Evolutionary conservation across 345 rosid genomes (phyloP).

Genomic region (Viola odorata): DNA sequence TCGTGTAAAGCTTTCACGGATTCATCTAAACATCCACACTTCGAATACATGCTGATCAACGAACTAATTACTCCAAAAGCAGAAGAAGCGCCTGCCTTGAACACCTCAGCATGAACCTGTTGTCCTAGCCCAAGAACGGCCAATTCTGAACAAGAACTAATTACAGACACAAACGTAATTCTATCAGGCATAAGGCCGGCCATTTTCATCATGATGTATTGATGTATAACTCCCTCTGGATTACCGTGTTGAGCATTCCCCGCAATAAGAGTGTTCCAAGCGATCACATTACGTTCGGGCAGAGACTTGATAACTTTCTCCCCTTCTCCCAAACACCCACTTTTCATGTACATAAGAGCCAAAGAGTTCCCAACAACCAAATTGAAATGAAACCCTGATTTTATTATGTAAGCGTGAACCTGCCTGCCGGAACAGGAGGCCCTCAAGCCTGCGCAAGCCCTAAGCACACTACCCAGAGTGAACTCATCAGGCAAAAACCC

Average conservation of each 20-base stretch:
- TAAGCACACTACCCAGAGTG: conserved; percentile 57
- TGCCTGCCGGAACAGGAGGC: conserved; percentile 41
- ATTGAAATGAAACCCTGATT: conserved; percentile 46
- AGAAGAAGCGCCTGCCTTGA: conserved; percentile 48
- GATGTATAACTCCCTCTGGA: conserved; percentile 44
- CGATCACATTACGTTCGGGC: conserved; percentile 44
- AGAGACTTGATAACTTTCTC: conserved; percentile 46
- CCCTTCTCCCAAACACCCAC: conserved; percentile 53
- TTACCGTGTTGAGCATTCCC: conserved; percentile 63
- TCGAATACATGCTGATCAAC: conserved; percentile 67
- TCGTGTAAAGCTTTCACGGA: conserved; percentile 52
- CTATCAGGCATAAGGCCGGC: conserved; percentile 50
- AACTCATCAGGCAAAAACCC: conserved; percentile 57
- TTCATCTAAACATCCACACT: conserved; percentile 67
- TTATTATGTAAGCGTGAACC: conserved; percentile 46
- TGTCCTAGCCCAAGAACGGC: conserved; percentile 69
- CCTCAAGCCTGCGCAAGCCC: conserved; percentile 58
- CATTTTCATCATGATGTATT: conserved; percentile 52
- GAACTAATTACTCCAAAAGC: conserved; percentile 50
- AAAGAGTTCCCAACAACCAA: conserved; percentile 55
- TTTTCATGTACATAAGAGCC: conserved; percentile 76
- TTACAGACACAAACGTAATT: conserved; percentile 59
- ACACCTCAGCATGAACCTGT: conserved; percentile 67
- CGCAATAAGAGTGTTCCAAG: conserved; percentile 68
- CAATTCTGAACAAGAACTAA: conserved; percentile 69